phyloP scores from a whole-genome alignment of 2,329 filamentous ascomycete genomes.

The Neopestalotiopsis clavispora region DNA sequence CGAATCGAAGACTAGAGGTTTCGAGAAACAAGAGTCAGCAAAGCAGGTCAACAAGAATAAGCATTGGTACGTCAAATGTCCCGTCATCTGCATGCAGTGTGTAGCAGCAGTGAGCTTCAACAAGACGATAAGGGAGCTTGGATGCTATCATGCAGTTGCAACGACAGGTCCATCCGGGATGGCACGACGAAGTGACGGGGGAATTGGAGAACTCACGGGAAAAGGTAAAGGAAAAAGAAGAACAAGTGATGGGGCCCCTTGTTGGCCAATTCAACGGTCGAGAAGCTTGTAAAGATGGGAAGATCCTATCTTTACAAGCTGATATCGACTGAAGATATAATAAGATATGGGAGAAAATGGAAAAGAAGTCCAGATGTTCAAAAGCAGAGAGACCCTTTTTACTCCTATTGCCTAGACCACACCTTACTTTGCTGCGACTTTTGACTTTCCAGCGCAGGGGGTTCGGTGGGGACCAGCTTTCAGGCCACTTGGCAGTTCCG shows the following conservation, averaged over 20 bases:
- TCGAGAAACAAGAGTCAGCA: background rate
- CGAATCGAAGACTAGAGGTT: conserved; percentile 10
- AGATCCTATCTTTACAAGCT: conserved; percentile 5
- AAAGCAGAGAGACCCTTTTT: background rate
- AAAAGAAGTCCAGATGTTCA: background rate
- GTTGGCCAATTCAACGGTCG: background rate
- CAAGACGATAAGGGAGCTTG: background rate
- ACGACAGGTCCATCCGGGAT: background rate
- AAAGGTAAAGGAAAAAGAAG: background rate
- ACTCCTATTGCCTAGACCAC: background rate
- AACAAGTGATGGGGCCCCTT: background rate
- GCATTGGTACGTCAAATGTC: background rate
- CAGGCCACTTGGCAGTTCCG: conserved; percentile 18
- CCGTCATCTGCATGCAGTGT: background rate
- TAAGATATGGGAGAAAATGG: background rate
- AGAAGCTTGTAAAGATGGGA: conserved; percentile 3
- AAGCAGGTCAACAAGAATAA: background rate
- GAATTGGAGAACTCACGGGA: background rate
- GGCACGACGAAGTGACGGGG: background rate
- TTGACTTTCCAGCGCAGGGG: conserved; percentile 15
- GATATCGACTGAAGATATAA: background rate
- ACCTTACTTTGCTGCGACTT: background rate
- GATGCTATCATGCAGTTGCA: background rate
- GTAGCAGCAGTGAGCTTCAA: background rate
- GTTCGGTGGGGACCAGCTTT: conserved; percentile 16